Conservation (phyloP, 345 rosid species). For the Boechera retrofracta region DNA sequence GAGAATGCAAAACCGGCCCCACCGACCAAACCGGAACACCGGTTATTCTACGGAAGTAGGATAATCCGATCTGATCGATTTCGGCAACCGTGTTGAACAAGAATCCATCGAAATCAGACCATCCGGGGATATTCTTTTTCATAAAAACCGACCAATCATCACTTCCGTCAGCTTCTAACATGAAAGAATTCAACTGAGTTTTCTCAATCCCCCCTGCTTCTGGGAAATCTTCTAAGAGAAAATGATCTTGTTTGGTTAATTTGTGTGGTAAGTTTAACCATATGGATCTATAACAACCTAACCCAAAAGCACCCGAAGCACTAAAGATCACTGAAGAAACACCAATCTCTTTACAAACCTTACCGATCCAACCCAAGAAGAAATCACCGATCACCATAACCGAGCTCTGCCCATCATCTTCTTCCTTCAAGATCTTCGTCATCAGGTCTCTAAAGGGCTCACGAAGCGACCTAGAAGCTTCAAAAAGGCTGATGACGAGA, state of each 20-base stretch:
- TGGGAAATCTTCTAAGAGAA: conserved; percentile 57
- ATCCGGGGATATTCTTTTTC: conserved; percentile 47
- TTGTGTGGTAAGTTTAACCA: conserved; percentile 59
- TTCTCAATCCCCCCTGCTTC: conserved; percentile 58
- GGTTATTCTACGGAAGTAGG: conserved; percentile 56
- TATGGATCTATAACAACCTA: conserved; percentile 63
- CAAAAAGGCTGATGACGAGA: conserved; percentile 56
- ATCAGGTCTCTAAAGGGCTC: conserved; percentile 50
- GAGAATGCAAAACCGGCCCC: conserved; percentile 64
- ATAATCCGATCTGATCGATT: conserved; percentile 56
- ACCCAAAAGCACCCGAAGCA: conserved; percentile 47
- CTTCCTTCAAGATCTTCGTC: conserved; percentile 18
- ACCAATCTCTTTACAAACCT: conserved; percentile 58
- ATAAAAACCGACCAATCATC: conserved; percentile 64
- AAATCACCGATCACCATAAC: conserved; percentile 59
- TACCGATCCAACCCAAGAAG: conserved; percentile 70
- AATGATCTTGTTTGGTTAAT: conserved; percentile 42
- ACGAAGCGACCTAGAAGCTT: conserved; percentile 60
- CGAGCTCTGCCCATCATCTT: conserved; percentile 34
- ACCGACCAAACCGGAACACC: conserved; percentile 58
- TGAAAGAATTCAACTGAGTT: conserved; percentile 52
- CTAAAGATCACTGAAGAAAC: conserved; percentile 58
- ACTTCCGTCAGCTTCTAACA: conserved; percentile 55
- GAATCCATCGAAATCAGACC: conserved; percentile 59
- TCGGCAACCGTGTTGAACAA: conserved; percentile 69